Percentiles rank a stretch among this genome's conserved stretches.
These are phyloP conservation scores for Peniophora sp. DNA, from an alignment of 1,284 basidiomycete species.

Conservation along the genomic window DNA sequence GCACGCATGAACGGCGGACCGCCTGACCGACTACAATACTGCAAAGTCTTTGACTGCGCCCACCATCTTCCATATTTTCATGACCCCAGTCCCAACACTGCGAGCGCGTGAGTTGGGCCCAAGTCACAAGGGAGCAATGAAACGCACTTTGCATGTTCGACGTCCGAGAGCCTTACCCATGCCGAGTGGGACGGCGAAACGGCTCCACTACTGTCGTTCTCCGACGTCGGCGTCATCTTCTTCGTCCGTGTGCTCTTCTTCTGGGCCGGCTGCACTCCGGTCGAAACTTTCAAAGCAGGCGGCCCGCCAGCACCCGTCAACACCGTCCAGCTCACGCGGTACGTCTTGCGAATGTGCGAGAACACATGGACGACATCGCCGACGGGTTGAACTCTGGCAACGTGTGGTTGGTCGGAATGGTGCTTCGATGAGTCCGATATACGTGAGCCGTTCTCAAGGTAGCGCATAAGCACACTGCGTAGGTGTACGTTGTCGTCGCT, in stretches of 20 bases:
- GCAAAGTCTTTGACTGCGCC: neutral
- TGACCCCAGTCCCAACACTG: slow-evolving; percentile 55
- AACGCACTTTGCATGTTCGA: slow-evolving; percentile 20
- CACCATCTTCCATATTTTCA: slow-evolving; percentile 46
- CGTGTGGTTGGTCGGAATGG: slow-evolving; percentile 17
- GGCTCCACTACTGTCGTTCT: neutral
- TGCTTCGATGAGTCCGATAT: neutral
- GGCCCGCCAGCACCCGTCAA: slow-evolving; percentile 40
- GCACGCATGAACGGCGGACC: no score
- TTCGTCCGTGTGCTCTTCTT: neutral
- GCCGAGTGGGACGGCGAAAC: neutral
- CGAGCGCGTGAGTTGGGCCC: neutral
- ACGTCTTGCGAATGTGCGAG: slow-evolving; percentile 87
- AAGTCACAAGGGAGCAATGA: neutral
- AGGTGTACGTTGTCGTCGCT: slow-evolving; percentile 3
- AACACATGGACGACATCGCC: slow-evolving; percentile 80
- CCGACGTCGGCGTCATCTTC: neutral
- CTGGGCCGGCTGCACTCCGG: slow-evolving; percentile 3
- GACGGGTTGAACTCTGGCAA: slow-evolving; percentile 39
- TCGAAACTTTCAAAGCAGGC: slow-evolving; percentile 16
- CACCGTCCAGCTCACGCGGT: slow-evolving; percentile 70
- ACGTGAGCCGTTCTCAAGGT: slow-evolving; percentile 3
- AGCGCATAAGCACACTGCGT: slow-evolving; percentile 4
- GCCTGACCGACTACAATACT: no score
- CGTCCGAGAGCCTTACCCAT: slow-evolving; percentile 19